Conservation (phyloP, 257 asterid genomes). For the Leonotis leonurus region DNA sequence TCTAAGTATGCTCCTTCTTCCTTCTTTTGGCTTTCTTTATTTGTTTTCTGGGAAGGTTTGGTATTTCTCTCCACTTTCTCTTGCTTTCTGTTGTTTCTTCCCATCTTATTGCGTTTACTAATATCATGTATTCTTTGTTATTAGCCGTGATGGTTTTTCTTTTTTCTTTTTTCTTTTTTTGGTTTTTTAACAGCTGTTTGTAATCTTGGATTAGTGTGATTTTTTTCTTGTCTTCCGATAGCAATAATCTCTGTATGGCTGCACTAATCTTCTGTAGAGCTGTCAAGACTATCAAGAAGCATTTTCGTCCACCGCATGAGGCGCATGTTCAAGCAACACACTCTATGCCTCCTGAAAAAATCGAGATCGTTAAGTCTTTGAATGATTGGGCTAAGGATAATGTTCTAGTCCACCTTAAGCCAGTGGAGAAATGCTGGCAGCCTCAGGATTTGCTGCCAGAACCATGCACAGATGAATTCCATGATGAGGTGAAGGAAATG, state of each 20-base stretch:
- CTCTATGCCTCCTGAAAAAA: conserved; percentile 63
- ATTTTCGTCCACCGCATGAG: conserved; percentile 44
- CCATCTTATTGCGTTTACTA: background rate
- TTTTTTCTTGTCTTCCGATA: too few species aligned
- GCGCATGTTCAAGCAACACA: conserved; percentile 63
- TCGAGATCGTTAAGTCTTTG: conserved; percentile 51
- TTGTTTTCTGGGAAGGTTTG: background rate
- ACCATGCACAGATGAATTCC: conserved; percentile 49
- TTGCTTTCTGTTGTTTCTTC: background rate
- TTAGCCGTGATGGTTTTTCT: background rate
- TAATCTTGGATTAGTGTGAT: background rate
- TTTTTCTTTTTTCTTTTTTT: too few species aligned
- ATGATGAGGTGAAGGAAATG: conserved; percentile 47
- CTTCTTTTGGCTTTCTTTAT: background rate
- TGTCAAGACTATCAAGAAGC: conserved; percentile 37
- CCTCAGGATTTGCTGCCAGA: conserved; percentile 71
- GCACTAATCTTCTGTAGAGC: conserved; percentile 36
- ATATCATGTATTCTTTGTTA: background rate
- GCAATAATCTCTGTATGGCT: too few species aligned
- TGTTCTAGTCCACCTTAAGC: conserved; percentile 46
- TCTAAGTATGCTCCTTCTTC: conserved; percentile 35
- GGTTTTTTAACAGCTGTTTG: background rate
- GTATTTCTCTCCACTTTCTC: background rate
- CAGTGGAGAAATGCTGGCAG: conserved; percentile 65
- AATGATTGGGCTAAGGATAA: conserved; percentile 53